Base-by-base conservation (phyloP, 2,329 filamentous ascomycete species). In the Pezicula rhizophila region DNA sequence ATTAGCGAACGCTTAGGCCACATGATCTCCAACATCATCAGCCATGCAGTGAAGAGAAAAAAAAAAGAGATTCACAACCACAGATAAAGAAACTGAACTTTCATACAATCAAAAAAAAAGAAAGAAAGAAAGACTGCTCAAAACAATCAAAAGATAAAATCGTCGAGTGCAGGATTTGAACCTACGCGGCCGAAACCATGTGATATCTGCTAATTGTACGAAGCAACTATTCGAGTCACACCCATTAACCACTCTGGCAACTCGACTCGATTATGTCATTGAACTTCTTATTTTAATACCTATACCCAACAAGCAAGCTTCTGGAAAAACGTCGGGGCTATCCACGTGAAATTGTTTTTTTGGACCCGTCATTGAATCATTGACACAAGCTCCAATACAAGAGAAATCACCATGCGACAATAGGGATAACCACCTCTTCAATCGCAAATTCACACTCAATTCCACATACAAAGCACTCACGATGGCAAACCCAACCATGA, bases 401-500 rank as follows among this genome's bases (percentile, higher is more conserved):
- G 6, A 28, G 26, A 28, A 28, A 10, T 28, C 26, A 25, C 15
- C 12, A 42, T 11, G 39, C 17, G 8, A 42, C 8, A 15, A 28
- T 5, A 11, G 20, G 7, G 20, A 14, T 26, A 11, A 26, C 23
- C 10, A 20, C 35, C 35, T 20, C 10, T 3, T 14, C 35, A 5
- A 11, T 8, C 14, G n/a, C 40, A 12, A 42, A 42, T 15, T 20
- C 40, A 23, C 17, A 42, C 39, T 25, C n/a, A 31, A 45, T 40
- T 5, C 6, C 15, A 7, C 17, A 23, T 39, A 23, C 11, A 40
- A 20, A 40, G 17, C 6, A 17, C 2, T 17, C 31, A 38, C 23
- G 35, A 56, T 53, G 51, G 23, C 53, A 5, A 53, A 42, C 40
- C 38, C 51, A 20, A 49, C 51, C 17, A 41, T 50, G 33, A 47